Base-by-base conservation (phyloP, 768 basidiomycete species). In the Mrakia hoshinonis region DNA sequence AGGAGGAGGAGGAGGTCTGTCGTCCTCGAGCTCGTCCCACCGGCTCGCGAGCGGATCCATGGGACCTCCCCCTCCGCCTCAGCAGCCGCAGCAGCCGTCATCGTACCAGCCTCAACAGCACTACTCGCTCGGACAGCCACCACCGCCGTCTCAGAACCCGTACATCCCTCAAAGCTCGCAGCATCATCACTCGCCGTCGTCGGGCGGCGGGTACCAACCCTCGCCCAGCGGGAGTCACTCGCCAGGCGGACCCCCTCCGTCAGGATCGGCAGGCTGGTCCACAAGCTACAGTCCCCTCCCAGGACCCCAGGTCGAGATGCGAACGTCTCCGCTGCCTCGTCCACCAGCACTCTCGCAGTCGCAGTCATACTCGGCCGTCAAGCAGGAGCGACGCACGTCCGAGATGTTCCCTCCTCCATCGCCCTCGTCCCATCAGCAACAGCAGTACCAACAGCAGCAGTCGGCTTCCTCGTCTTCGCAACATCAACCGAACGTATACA, bases 281-380 rank as follows among this genome's bases (percentile, higher is more conserved):
- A 12, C 13, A 5, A 61, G 65, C 51, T 72, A 72, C 70, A 48
- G 46, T 22, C 70, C 72, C 12, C 67, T 49, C 5, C 48, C 72
- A 24, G 26, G 58, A 11, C 65, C 72, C 11, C 67, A 73, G n/a
- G 48, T 68, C 3, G 67, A 64, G 31, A 69, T 73, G 72, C 36
- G 48, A 24, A 46, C 60, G 6, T 65, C 62, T 0, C 72, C 72
- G 2, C 43, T 46, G 2, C 70, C 70, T 58, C 48, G 47, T 51
- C 67, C 52, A 3, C 38, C 52, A 11, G 34, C 26, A 13, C 46
- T 39, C 1, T 38, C 43, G n/a, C 69, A 48, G n/a, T 34, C 49
- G 11, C 51, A 13, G 24, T 36, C 38, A n/a, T 38, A 26, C 26
- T 55, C 62, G 13, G 51, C 34, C 10, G n/a, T 26, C 58, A 39